phyloP scores from a whole-genome alignment of 148 eudicot species.

The Persicaria maculosa region DNA sequence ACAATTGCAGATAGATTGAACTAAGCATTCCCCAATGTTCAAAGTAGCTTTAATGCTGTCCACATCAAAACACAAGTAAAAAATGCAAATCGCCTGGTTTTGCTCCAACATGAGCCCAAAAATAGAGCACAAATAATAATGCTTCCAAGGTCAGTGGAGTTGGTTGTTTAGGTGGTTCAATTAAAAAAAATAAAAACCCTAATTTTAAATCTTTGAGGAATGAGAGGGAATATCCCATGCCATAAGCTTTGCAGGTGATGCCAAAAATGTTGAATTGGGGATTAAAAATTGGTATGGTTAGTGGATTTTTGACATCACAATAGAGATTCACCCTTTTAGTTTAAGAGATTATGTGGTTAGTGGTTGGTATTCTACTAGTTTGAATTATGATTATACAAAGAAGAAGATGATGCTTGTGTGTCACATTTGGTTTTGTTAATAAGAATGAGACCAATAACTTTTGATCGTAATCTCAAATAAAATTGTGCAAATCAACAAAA shows the following conservation, averaged over 20 bases:
- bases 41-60: not conserved
- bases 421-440: not conserved
- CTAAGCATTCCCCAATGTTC: not conserved
- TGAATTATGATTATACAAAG: not conserved
- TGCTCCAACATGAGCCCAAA: conserved; percentile 11
- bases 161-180: not conserved
- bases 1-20: not conserved
- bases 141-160: conserved; percentile 18
- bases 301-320: conserved; percentile 10
- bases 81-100: conserved; percentile 1
- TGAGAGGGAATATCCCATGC: conserved; percentile 10
- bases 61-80: not conserved
- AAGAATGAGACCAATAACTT: not conserved
- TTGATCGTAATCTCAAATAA: conserved; percentile 5
- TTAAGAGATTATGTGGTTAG: conserved; percentile 9
- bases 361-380: conserved; percentile 5
- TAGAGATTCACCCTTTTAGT: conserved; percentile 2
- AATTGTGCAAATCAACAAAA: conserved; percentile 1
- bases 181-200: not conserved
- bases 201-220: not conserved
- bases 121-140: not conserved
- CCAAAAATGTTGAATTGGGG: conserved; percentile 1
- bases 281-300: not conserved
- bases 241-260: not conserved
- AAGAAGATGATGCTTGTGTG: not conserved